Evolutionary conservation across 352 stramenopile species (phyloP).

Genomic region (Pythium apleroticum): DNA sequence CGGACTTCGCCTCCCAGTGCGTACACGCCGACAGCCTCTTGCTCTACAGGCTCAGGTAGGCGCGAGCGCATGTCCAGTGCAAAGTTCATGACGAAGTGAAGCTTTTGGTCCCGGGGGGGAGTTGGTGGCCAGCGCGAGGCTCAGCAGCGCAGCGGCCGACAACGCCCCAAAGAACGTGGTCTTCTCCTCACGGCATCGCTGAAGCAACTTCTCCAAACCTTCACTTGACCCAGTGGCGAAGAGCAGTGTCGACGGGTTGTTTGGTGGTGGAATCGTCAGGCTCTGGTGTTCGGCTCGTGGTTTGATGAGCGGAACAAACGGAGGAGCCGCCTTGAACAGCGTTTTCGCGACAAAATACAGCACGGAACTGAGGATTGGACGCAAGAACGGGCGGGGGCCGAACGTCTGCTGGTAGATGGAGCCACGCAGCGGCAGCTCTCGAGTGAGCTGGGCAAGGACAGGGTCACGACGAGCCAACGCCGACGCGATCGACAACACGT

Average conservation of each 20-base stretch:
- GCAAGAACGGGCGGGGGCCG: constrained; percentile 24
- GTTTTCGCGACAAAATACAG: constrained; percentile 31
- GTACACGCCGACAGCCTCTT: constrained; percentile 20
- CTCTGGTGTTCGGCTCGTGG: constrained; percentile 29
- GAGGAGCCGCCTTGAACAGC: constrained; percentile 4
- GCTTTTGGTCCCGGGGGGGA: constrained; percentile 9
- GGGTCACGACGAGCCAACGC: not conserved
- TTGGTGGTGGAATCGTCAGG: constrained; percentile 9
- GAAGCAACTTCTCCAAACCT: constrained; percentile 29
- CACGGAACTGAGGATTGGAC: constrained; percentile 3
- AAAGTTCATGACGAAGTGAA: constrained; percentile 25
- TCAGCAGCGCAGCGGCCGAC: constrained; percentile 28
- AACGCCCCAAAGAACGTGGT: constrained; percentile 41
- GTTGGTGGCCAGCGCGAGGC: constrained; percentile 21
- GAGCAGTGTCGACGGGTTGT: constrained; percentile 31
- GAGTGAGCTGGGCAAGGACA: not conserved
- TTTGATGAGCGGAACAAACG: constrained; percentile 33
- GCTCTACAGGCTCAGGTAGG: constrained; percentile 9
- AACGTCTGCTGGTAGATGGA: constrained; percentile 45
- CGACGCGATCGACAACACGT: constrained; percentile 19
- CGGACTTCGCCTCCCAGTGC: constrained; percentile 8
- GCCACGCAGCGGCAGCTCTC: constrained; percentile 24
- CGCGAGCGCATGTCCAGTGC: constrained; percentile 8
- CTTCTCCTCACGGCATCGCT: constrained; percentile 29
- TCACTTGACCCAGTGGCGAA: constrained; percentile 30